Conservation (phyloP, 2,329 filamentous ascomycete genomes). For the Neonectria hederae region DNA sequence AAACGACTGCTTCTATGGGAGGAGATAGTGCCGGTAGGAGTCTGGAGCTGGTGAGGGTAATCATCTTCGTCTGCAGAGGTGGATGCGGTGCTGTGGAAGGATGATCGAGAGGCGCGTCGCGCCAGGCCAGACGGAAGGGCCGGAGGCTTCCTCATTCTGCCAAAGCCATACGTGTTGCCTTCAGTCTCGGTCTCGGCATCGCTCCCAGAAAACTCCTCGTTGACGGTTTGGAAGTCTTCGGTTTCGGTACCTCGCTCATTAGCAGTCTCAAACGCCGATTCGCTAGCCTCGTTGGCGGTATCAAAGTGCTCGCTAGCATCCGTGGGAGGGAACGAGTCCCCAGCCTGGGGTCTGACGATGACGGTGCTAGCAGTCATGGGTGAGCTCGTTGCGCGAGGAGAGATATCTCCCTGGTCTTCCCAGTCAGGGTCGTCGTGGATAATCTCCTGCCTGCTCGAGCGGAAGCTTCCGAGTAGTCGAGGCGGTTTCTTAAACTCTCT, state of each 20-base stretch:
- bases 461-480: slow-evolving; percentile 78
- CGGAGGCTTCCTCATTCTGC: slow-evolving; percentile 54
- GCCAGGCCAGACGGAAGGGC: slow-evolving; percentile 50
- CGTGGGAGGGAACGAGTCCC: slow-evolving; percentile 40
- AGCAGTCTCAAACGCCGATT: slow-evolving; percentile 71
- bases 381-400: slow-evolving; percentile 39
- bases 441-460: slow-evolving; percentile 80
- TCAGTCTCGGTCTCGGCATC: slow-evolving; percentile 95
- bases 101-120: slow-evolving; percentile 66
- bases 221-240: slow-evolving; percentile 94
- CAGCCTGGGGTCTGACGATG: slow-evolving; percentile 29
- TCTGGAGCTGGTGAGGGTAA: slow-evolving; percentile 63
- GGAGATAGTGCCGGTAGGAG: slow-evolving; percentile 67
- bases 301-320: slow-evolving; percentile 77
- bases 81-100: slow-evolving; percentile 88
- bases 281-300: slow-evolving; percentile 80
- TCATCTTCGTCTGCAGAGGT: slow-evolving; percentile 82
- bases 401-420: slow-evolving; percentile 76
- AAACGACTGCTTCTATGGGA: slow-evolving; percentile 75
- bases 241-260: slow-evolving; percentile 89
- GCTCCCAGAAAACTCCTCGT: slow-evolving; percentile 78
- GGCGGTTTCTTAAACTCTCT: slow-evolving; percentile 82
- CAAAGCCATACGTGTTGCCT: slow-evolving; percentile 58
- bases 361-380: slow-evolving; percentile 31
- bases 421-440: slow-evolving; percentile 84